A percentile compares a stretch with the other conserved stretches of the same genome.
phyloP scores from a whole-genome alignment of 495 filamentous ascomycete genomes.

The Rhizodiscina lignyota region DNA sequence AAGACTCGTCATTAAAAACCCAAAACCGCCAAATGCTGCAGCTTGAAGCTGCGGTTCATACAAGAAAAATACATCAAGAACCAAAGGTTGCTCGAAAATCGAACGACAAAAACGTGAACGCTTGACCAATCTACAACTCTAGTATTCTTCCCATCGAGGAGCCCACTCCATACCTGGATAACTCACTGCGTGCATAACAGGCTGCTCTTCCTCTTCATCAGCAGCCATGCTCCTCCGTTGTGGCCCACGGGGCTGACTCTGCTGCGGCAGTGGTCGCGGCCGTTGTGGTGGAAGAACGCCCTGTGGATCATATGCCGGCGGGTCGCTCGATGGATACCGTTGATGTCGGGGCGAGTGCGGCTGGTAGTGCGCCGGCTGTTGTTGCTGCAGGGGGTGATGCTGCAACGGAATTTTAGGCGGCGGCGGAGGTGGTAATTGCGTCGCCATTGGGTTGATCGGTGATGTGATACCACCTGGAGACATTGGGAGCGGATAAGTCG shows the following conservation, averaged over 20 bases:
- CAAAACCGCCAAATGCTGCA: too few relatives aligned
- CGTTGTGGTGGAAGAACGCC: too few relatives aligned
- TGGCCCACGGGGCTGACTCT: background rate
- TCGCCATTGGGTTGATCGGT: background rate
- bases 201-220: background rate
- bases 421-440: background rate
- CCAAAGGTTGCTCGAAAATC: too few relatives aligned
- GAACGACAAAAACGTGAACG: too few relatives aligned
- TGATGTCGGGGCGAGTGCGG: background rate
- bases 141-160: background rate
- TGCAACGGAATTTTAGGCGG: background rate
- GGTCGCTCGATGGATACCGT: background rate
- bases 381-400: background rate
- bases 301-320: too few relatives aligned
- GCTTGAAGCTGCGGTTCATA: too few relatives aligned
- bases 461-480: background rate
- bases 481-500: background rate
- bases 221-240: background rate
- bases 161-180: slow-evolving; percentile 1
- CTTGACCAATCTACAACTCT: slow-evolving; percentile 1
- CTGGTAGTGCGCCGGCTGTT: background rate
- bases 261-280: background rate
- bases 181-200: background rate
- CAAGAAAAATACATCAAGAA: too few relatives aligned
- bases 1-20: too few relatives aligned